Base-by-base conservation (phyloP, 2,329 filamentous ascomycete species). In the Pyrenophora seminiperda region DNA sequence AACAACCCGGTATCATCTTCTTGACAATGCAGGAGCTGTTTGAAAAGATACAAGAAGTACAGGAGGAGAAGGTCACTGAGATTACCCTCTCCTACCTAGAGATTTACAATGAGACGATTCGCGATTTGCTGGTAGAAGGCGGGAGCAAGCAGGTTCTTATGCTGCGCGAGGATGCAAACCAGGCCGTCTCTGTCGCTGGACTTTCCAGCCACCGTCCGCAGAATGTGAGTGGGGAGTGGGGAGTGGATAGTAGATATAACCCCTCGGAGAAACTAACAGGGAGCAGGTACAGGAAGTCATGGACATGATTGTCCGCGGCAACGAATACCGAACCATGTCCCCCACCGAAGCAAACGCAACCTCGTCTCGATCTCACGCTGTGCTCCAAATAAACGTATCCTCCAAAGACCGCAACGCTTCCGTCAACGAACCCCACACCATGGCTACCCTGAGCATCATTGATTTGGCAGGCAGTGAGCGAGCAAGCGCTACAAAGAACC, bases 61-160 rank as follows among this genome's bases (percentile, higher is more conserved):
- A 87, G 55, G 85, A 89, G 50, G 91, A 96, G 53, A 97, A 97
- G 75, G 81, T 86, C 20, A 94, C 91, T 3, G 94, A 97, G 66
- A 80, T 99, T 45, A 91, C 92, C 0, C 83, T 99, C 13, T 97
- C 92, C 0, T 99, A 97, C 67, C 82, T 99, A 30, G 94, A 99
- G 71, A 99, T 99, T 58, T 99, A 99, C 81, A 99, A 99, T 71
- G 94, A 99, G 77, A 97, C 92, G 0, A 99, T 99, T 65, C 90
- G 94, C 43, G 94, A 99, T 76, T 77, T 99, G 66, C 80, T 99
- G 34, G 88, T 94, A n/a, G 88, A 90, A 0, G 88, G 88, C 18
- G 89, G 87, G 30, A 89, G 86, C 74, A 94, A 92, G 75, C 83
- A 86, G 59, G 89, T 91, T 3, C 76, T 99, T 58, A 96, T 94